Evolutionary conservation across 2,329 filamentous ascomycete species (phyloP), one percentile per base, ranked within the genome.

Genomic region (Pseudogymnoascus destructans): DNA sequence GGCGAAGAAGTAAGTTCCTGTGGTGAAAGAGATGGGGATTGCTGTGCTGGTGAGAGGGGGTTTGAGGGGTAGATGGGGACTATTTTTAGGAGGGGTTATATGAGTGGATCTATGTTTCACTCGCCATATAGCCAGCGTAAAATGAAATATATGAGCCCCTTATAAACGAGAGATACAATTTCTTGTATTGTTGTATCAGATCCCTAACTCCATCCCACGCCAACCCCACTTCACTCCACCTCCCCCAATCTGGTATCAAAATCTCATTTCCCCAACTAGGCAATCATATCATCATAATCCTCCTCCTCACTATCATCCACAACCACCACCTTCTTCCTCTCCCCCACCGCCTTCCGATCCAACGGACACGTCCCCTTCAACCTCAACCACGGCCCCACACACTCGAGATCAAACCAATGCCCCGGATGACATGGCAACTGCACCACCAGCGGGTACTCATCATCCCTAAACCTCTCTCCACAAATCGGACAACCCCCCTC

Each of bases 361-460:
- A 85, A 73, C 36, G 82, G 82, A 67, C 82, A 85, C 30, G 75
- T 83, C 35, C 82, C 82, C 70, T 85, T 82, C 65, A 79, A 76
- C 68, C 77, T 72, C 67, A 86, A 68, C 82, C 82, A 86, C 5
- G 82, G 82, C 3, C 76, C 79, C 1, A 85, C 80, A 65, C 82
- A 86, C 71, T 86, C 82, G n/a, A 85, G 70, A 65, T 86, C 82
- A 66, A 83, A 85, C 55, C 71, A 71, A 68, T 86, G 82, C 38
- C 69, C 72, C 30, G 73, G 74, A 64, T 81, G 73, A 67, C 82
- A 86, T 38, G 81, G 81, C 65, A 86, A 73, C 72, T 82, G 76
- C 25, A 85, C 82, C 10, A 85, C 81, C 1, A 86, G 73, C 58
- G 77, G 79, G 66, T 80, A 84, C 64, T 73, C 71, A 65, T 86